phyloP scores from a whole-genome alignment of 257 asterid genomes.

The Solanum rostratum region DNA sequence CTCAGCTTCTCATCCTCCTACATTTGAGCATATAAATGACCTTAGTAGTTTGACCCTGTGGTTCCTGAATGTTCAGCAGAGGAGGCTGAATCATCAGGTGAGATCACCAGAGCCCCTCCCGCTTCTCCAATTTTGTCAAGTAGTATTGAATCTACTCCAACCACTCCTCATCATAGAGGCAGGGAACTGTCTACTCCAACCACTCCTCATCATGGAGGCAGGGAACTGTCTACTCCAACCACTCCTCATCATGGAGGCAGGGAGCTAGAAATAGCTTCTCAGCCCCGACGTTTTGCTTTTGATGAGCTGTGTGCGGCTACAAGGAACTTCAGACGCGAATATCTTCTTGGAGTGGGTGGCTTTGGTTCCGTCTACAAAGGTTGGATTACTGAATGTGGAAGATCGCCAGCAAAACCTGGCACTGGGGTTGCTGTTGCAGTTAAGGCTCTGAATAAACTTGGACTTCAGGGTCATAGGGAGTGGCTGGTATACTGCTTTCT shows the following conservation, averaged over 20 bases:
- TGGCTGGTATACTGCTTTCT: conserved; percentile 49
- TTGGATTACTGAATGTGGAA: conserved; percentile 64
- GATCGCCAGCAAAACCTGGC: conserved; percentile 59
- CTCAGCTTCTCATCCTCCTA: neutral
- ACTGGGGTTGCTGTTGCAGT: conserved; percentile 82
- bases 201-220: conserved; percentile 35
- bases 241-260: conserved; percentile 38
- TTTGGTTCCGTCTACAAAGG: conserved; percentile 91
- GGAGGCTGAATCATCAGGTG: conserved; percentile 55
- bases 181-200: conserved; percentile 24
- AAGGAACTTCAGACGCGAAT: conserved; percentile 57
- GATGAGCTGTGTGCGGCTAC: conserved; percentile 66
- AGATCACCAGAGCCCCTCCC: conserved; percentile 41
- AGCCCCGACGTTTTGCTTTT: conserved; percentile 59
- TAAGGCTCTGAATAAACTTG: conserved; percentile 70
- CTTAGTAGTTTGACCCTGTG: neutral
- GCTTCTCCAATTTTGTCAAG: neutral
- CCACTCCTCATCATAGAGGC: conserved; percentile 42
- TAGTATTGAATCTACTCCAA: conserved; percentile 35
- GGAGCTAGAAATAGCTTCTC: conserved; percentile 67
- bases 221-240: conserved; percentile 19
- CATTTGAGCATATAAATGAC: neutral
- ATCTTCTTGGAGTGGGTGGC: conserved; percentile 84
- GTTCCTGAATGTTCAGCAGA: conserved; percentile 24
- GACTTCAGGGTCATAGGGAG: conserved; percentile 93